Evolutionary conservation across 2,329 filamentous ascomycete genomes (phyloP).

Genomic region (Apiospora aurea): DNA sequence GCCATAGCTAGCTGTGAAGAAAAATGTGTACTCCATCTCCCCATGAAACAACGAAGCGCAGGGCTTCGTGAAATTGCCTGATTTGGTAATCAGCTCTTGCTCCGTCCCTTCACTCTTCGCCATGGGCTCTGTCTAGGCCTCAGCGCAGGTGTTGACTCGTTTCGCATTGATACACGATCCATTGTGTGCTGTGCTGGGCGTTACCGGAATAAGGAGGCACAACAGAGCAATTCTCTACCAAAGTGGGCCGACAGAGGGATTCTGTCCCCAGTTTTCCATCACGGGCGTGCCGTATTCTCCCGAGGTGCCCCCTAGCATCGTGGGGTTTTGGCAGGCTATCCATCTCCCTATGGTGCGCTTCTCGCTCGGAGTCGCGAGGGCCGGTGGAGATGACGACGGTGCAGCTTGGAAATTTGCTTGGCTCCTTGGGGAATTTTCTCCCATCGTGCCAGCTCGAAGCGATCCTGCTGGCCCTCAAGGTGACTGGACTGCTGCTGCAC

Average conservation of each 20-base stretch:
- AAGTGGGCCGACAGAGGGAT: constrained; percentile 16
- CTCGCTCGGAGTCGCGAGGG: constrained; percentile 23
- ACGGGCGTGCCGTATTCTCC: constrained; percentile 23
- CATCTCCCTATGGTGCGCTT: constrained; percentile 16
- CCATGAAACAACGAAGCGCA: not conserved
- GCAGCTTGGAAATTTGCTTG: constrained; percentile 18
- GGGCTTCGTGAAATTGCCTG: not conserved
- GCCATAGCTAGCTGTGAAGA: not conserved
- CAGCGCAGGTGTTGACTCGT: constrained; percentile 16
- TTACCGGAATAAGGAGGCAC: constrained; percentile 12
- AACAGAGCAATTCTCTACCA: constrained; percentile 11
- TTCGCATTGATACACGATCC: constrained; percentile 22
- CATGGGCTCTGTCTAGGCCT: not conserved
- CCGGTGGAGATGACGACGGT: constrained; percentile 21
- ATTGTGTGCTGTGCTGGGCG: not conserved
- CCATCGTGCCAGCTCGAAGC: constrained; percentile 1
- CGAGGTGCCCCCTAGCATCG: constrained; percentile 25
- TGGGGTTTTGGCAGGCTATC: constrained; percentile 24
- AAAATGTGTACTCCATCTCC: not conserved
- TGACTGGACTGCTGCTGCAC: not conserved
- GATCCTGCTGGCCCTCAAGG: constrained; percentile 19
- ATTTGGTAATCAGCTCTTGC: not conserved
- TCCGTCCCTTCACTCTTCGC: not conserved
- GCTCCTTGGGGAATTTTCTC: not conserved
- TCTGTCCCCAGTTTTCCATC: constrained; percentile 15